These are phyloP conservation scores for Pseudofabraea citricarpa DNA, from an alignment of 2,329 filamentous ascomycete genomes.

Conservation along the genomic window DNA sequence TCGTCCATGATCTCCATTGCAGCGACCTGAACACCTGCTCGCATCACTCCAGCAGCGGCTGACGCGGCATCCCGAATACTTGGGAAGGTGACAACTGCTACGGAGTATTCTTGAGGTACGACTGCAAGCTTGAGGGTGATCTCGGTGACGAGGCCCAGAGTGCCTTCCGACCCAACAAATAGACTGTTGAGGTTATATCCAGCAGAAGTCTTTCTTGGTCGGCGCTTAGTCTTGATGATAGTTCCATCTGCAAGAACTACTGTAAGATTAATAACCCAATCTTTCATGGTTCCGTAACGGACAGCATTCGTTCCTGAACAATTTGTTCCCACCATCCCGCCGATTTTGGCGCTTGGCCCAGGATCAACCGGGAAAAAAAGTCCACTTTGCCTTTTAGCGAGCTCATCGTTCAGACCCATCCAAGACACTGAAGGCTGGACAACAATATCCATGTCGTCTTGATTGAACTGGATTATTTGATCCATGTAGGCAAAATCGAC, in stretches of 20 bases:
- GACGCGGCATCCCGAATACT: constrained; percentile 68
- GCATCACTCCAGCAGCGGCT: constrained; percentile 68
- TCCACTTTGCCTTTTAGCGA: constrained; percentile 62
- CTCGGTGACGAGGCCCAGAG: constrained; percentile 75
- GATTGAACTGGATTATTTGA: constrained; percentile 70
- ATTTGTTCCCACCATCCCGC: constrained; percentile 78
- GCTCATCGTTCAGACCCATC: constrained; percentile 74
- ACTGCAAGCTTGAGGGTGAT: constrained; percentile 76
- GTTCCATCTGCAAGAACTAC: constrained; percentile 75
- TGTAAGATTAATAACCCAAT: constrained; percentile 79
- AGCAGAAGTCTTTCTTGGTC: constrained; percentile 74
- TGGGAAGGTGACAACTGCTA: constrained; percentile 74
- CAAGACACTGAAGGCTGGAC: constrained; percentile 86
- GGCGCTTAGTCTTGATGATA: constrained; percentile 69
- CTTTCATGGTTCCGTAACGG: constrained; percentile 80
- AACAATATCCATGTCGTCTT: constrained; percentile 85
- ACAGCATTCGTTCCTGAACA: constrained; percentile 75
- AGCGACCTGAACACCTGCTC: constrained; percentile 35
- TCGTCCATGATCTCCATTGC: constrained; percentile 75
- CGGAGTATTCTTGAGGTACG: constrained; percentile 67
- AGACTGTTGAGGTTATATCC: constrained; percentile 78
- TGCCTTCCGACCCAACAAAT: constrained; percentile 79
- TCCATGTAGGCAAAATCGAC: constrained; percentile 89
- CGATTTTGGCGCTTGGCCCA: constrained; percentile 63
- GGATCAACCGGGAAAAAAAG: constrained; percentile 91